A percentile compares a stretch with the other conserved stretches of the same genome.
These are phyloP conservation scores for Chlamydomonas incerta DNA, from an alignment of 139 green algal genomes.

Conservation along the genomic window DNA sequence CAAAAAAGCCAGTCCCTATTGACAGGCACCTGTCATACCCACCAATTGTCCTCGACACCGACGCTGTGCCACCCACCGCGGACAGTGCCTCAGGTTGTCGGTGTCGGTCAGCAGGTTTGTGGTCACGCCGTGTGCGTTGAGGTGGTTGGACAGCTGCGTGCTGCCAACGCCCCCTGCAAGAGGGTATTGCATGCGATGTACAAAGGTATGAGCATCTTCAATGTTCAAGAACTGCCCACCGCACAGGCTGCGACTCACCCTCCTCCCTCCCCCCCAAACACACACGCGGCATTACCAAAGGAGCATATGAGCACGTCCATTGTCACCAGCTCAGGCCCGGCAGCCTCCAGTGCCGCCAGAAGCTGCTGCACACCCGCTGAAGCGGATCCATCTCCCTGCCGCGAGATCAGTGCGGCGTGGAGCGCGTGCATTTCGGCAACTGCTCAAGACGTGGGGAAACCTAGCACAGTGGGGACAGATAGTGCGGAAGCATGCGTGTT, in stretches of 20 bases:
- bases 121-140: constrained; percentile 54
- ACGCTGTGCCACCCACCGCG: constrained; percentile 21
- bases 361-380: neutral
- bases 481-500: too few species aligned
- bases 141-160: constrained; percentile 60
- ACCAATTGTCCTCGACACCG: too few species aligned
- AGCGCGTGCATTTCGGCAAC: constrained; percentile 4
- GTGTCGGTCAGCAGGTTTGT: constrained; percentile 66
- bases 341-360: neutral
- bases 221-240: too few species aligned
- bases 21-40: too few species aligned
- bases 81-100: constrained; percentile 56
- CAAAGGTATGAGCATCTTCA: too few species aligned
- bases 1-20: too few species aligned
- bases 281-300: constrained; percentile 14
- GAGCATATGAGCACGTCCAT: constrained; percentile 37
- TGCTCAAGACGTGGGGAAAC: too few species aligned
- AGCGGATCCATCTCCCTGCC: neutral
- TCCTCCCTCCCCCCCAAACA: too few species aligned
- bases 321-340: neutral
- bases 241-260: too few species aligned
- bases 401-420: neutral
- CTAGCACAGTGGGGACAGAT: too few species aligned
- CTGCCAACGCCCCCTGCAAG: constrained; percentile 66
- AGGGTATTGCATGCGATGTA: too few species aligned